phyloP scores from a whole-genome alignment of 106 monocot genomes.

The Gastrodia elata region DNA sequence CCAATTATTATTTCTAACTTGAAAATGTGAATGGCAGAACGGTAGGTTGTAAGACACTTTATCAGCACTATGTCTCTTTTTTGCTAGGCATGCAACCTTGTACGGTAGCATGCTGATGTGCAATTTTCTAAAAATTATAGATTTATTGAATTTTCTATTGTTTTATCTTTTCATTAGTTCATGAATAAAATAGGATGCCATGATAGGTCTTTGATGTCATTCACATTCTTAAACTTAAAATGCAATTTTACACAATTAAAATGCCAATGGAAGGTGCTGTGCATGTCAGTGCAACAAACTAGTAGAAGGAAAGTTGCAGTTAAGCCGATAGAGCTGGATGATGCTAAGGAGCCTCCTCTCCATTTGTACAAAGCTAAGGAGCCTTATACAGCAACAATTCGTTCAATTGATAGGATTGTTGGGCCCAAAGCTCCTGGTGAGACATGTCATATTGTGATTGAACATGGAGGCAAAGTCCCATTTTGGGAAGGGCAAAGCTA shows the following conservation, averaged over 20 bases:
- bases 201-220: constrained; percentile 27
- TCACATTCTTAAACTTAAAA: constrained; percentile 29
- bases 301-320: constrained; percentile 65
- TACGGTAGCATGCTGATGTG: not conserved
- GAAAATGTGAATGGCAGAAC: not conserved
- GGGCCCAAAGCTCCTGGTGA: constrained; percentile 95
- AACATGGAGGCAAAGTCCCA: constrained; percentile 93
- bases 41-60: not conserved
- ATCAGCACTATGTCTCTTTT: not conserved
- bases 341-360: constrained; percentile 80
- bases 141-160: not conserved
- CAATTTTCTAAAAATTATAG: not conserved
- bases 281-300: constrained; percentile 67
- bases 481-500: constrained; percentile 99
- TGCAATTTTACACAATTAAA: constrained; percentile 17
- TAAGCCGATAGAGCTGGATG: constrained; percentile 60
- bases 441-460: constrained; percentile 98
- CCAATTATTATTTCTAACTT: not conserved
- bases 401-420: constrained; percentile 92
- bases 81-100: not conserved
- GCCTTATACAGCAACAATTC: constrained; percentile 88
- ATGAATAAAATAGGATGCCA: constrained; percentile 32
- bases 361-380: constrained; percentile 78
- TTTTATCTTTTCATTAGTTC: constrained; percentile 24
- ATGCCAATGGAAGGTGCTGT: constrained; percentile 26